Base-by-base conservation (phyloP, 2,329 filamentous ascomycete species). In the Mycosphaerella sp. region DNA sequence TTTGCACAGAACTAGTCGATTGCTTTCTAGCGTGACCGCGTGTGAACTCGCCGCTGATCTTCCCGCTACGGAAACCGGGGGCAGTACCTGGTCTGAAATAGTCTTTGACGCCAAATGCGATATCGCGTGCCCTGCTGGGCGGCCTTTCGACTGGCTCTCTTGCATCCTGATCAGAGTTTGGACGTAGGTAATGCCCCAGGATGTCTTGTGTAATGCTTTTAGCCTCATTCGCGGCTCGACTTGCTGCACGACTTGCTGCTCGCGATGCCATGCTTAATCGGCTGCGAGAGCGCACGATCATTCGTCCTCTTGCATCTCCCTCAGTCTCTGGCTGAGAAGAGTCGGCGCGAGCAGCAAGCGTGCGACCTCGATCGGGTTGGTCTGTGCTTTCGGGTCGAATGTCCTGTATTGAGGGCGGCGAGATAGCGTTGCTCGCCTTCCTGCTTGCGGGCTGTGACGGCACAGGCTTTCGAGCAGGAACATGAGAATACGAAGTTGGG, bases 21-120 rank as follows among this genome's bases (percentile, higher is more conserved):
- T 49, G 55, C 11, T 56, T 55, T 40, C 59, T 54, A 39, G 14
- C 47, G 67, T 65, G 59, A 63, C 68, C 57, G 69, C 55, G 61
- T 14, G 39, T 61, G 53, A 46, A 65, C 65, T 55, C 70, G 63
- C 63, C 53, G 53, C 65, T 67, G 8, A 51, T 49, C 45, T 60
- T 63, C 17, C 45, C 31, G 21, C 45, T 53, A 12, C 60, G 58
- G 38, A 60, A 62, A 10, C 62, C 57, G 4, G 52, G 50, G 4
- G 61, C 54, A 14, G 58, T 62, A 21, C 54, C 58, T 0, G 73
- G 72, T 40, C 73, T 68, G 53, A 76, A 69, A 57, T 74, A 75
- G 2, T 73, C 72, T 48, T 64, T 70, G 26, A 52, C 23, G n/a
- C 50, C 50, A 32, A 46, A 41, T 11, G 73, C 71, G 39, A 72